phyloP scores from a whole-genome alignment of 306 rosid genomes.

The Begonia fuchsioides region DNA sequence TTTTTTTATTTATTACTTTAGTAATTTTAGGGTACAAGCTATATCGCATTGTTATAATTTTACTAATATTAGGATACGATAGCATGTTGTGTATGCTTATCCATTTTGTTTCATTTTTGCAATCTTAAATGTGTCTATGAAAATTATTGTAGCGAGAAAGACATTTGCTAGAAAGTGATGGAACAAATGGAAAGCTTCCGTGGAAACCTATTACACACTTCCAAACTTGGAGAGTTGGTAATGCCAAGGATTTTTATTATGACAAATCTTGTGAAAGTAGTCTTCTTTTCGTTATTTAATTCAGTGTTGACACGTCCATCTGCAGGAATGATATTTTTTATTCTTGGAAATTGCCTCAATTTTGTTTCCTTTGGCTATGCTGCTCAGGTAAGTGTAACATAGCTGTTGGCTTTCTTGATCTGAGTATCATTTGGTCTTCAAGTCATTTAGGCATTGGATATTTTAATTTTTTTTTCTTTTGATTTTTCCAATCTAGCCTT shows the following conservation, averaged over 20 bases:
- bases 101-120: background rate
- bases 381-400: slow-evolving; percentile 60
- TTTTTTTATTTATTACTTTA: background rate
- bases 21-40: too few relatives aligned
- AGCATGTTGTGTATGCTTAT: too few relatives aligned
- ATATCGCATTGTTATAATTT: too few relatives aligned
- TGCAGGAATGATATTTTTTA: slow-evolving; percentile 72
- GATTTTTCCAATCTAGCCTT: too few relatives aligned
- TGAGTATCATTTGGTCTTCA: background rate
- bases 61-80: too few relatives aligned
- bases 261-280: slow-evolving; percentile 3
- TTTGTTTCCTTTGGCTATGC: slow-evolving; percentile 94
- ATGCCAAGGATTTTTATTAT: slow-evolving; percentile 13
- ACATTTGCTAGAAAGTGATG: slow-evolving; percentile 57
- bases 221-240: slow-evolving; percentile 94
- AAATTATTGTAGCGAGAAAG: slow-evolving; percentile 62
- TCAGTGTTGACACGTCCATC: slow-evolving; percentile 5
- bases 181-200: slow-evolving; percentile 46
- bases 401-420: slow-evolving; percentile 2
- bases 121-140: slow-evolving; percentile 1
- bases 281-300: slow-evolving; percentile 5
- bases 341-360: slow-evolving; percentile 82
- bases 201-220: slow-evolving; percentile 66
- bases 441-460: too few relatives aligned
- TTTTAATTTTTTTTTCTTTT: too few relatives aligned